phyloP scores from a whole-genome alignment of 2,329 filamentous ascomycete genomes.

The Boeremia lycopersici region DNA sequence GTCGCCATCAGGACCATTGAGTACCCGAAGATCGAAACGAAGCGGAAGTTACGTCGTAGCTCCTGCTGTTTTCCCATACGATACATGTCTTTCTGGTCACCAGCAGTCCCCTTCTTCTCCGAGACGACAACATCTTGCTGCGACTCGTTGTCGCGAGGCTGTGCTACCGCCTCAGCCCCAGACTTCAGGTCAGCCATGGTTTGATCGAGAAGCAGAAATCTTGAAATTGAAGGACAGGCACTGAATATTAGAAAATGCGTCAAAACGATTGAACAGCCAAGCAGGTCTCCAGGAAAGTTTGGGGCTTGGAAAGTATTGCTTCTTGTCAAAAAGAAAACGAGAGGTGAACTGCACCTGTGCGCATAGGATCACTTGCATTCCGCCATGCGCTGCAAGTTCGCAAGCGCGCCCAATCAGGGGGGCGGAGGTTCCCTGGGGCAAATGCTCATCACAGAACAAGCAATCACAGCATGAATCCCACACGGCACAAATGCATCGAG shows the following conservation, averaged over 20 bases:
- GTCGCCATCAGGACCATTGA: not conserved
- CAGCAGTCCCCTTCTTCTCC: not conserved
- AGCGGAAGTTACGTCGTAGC: conserved; percentile 10
- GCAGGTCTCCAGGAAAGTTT: not conserved
- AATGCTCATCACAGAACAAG: not conserved
- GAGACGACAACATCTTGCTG: not conserved
- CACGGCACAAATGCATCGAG: not conserved
- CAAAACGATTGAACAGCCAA: not conserved
- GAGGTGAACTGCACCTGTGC: not conserved
- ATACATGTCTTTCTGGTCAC: conserved; percentile 27
- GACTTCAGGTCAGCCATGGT: not conserved
- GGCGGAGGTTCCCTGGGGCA: not conserved
- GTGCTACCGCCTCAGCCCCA: not conserved
- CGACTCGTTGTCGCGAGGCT: not conserved
- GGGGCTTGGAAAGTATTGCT: not conserved
- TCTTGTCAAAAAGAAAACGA: not conserved
- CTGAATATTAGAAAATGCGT: not conserved
- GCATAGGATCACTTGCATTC: not conserved
- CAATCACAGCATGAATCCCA: not conserved
- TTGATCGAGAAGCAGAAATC: not conserved
- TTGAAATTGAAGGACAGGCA: not conserved
- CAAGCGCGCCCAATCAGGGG: not conserved
- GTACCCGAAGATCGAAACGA: not conserved
- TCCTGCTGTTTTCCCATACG: conserved; percentile 35
- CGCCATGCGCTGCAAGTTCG: not conserved